Evolutionary conservation across 331 rosid genomes (phyloP).

Genomic region (Prunus yedoensis): DNA sequence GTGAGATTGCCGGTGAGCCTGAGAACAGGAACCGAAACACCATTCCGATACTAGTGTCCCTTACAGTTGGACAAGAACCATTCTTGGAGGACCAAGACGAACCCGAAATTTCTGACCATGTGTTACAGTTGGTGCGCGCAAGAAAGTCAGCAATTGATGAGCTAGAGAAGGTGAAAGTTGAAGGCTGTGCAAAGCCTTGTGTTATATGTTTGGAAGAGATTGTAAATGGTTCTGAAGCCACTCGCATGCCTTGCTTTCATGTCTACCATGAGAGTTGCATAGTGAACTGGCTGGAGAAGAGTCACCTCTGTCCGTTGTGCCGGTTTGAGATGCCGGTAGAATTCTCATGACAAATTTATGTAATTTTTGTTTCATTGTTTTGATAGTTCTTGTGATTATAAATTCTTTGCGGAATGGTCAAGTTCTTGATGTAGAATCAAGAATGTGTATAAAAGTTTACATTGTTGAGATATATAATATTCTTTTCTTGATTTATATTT

Average conservation of each 20-base stretch:
- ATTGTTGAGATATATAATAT: too few species aligned
- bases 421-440: too few species aligned
- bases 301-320: slow-evolving; percentile 29
- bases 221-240: neutral
- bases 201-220: slow-evolving; percentile 30
- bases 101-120: neutral
- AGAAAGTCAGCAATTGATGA: neutral
- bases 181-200: slow-evolving; percentile 17
- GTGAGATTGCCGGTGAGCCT: slow-evolving; percentile 15
- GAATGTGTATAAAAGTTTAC: too few species aligned
- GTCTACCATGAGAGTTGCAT: slow-evolving; percentile 28
- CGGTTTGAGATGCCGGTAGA: slow-evolving; percentile 17
- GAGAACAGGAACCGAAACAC: slow-evolving; percentile 10
- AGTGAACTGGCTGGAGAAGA: slow-evolving; percentile 24
- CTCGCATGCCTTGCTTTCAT: slow-evolving; percentile 30
- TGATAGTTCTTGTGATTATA: neutral
- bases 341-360: neutral
- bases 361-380: neutral
- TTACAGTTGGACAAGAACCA: slow-evolving; percentile 8
- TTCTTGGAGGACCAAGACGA: neutral
- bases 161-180: slow-evolving; percentile 14
- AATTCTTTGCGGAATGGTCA: too few species aligned
- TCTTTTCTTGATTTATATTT: too few species aligned
- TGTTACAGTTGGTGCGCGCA: neutral
- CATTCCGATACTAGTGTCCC: slow-evolving; percentile 14